Conservation (phyloP, 208 protist genomes). For the Naegleria lovaniensis region DNA sequence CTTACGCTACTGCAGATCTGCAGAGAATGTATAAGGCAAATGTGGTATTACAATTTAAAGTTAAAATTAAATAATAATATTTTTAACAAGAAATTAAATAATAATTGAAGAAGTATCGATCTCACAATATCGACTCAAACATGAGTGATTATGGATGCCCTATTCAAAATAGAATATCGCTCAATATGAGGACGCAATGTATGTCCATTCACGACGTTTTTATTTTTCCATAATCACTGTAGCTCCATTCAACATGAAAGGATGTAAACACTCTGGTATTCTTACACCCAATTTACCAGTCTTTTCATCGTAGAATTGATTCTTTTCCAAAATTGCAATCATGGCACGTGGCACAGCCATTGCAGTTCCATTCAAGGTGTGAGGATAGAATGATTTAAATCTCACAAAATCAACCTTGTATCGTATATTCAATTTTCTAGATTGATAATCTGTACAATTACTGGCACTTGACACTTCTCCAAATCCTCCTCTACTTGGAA, state of each 20-base stretch:
- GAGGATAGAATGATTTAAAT: conserved; percentile 36
- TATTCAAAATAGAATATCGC: too few species aligned
- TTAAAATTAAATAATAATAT: not conserved
- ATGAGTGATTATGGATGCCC: too few species aligned
- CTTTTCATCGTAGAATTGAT: conserved; percentile 40
- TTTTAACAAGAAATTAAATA: too few species aligned
- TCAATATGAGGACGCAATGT: too few species aligned
- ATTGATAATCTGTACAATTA: conserved; percentile 70
- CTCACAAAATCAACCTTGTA: not conserved
- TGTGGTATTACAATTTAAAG: not conserved
- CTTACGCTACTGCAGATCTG: not conserved
- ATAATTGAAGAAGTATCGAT: too few species aligned
- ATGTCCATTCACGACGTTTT: too few species aligned
- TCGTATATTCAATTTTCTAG: conserved; percentile 52
- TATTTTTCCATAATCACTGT: not conserved
- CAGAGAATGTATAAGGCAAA: not conserved
- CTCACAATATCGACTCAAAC: too few species aligned
- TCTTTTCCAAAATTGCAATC: conserved; percentile 63
- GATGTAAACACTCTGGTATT: not conserved
- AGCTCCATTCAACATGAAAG: not conserved
- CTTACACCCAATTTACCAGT: not conserved
- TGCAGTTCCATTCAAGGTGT: conserved; percentile 65
- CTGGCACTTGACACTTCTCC: conserved; percentile 59
- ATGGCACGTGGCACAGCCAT: conserved; percentile 60
- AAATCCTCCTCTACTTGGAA: conserved; percentile 52